Base-by-base conservation (phyloP, 139 green algal genomes). In the Tetradesmus lagerheimii region DNA sequence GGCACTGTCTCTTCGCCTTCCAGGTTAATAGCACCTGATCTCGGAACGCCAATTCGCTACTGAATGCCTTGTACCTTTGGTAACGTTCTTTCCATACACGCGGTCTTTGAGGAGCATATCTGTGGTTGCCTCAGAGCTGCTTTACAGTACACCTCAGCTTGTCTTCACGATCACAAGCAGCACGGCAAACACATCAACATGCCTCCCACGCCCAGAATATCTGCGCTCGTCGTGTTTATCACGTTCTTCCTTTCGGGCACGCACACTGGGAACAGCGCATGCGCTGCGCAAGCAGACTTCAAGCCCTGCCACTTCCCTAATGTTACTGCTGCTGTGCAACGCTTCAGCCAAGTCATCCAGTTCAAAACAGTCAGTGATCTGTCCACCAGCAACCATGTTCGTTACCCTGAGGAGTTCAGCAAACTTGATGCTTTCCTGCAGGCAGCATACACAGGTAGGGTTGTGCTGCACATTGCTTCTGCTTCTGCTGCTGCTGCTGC, bases 321-420 rank as follows among this genome's bases (percentile, higher is more conserved):
- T 27, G n/a, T 75, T 15, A 34, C 27, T 1, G 47, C 67, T 16
- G 90, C 90, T 23, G 38, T 92, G 27, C 27, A 78, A 1, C 85
- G 86, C 45, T 92, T 92, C 86, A 80, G 53, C 18, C 66, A 80
- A 15, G 11, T 91, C 0, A 23, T 91, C 1, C 50, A 64, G 31
- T 92, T 87, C 50, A 78, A 78, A 15, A 91, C 78, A n/a, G 74
- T 92, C 80, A 87, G 67, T 35, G 83, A 91, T 37, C 11, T 39
- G 1, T 50, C 82, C 1, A 43, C 35, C 31, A 14, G 64, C 1
- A 75, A 86, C 41, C 90, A 92, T 39, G 47, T 85, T 4, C 25
- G 37, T 0, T 34, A 93, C 82, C n/a, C 39, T 12, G 77, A 79
- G 9, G 64, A 88, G 77, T 93, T 90, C 37, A 9, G 2, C 14